These are phyloP conservation scores for Niebla homalea DNA, from an alignment of 495 filamentous ascomycete genomes.

Conservation along the genomic window DNA sequence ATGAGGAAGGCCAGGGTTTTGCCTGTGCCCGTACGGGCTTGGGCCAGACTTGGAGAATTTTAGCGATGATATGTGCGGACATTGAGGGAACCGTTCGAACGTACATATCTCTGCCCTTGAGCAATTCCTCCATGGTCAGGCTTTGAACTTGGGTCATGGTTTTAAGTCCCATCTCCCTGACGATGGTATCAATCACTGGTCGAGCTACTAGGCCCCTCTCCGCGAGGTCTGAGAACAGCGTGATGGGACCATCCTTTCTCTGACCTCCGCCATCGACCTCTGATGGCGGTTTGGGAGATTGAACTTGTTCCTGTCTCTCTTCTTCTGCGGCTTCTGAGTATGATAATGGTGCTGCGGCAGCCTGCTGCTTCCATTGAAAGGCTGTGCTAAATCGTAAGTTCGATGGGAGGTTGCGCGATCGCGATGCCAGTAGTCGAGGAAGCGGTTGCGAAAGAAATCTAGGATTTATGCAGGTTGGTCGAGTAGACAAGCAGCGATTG, in stretches of 20 bases:
- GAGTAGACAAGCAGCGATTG: no score
- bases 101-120: slow-evolving; percentile 75
- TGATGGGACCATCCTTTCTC: slow-evolving; percentile 28
- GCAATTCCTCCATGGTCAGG: slow-evolving; percentile 61
- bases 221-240: slow-evolving; percentile 56
- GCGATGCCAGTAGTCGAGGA: no score
- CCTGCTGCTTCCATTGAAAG: slow-evolving; percentile 11
- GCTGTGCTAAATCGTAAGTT: background rate
- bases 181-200: slow-evolving; percentile 55
- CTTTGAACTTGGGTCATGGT: slow-evolving; percentile 91
- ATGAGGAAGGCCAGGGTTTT: slow-evolving; percentile 78
- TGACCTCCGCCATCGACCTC: background rate
- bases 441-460: no score
- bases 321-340: slow-evolving; percentile 15
- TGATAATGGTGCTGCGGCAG: slow-evolving; percentile 16
- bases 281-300: slow-evolving; percentile 4
- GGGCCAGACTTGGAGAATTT: slow-evolving; percentile 52
- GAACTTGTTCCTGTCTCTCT: slow-evolving; percentile 6
- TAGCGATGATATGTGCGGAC: background rate
- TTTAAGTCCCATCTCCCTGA: slow-evolving; percentile 56
- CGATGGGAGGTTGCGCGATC: no score
- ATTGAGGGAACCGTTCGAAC: slow-evolving; percentile 16
- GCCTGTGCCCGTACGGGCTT: slow-evolving; percentile 79
- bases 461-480: no score
- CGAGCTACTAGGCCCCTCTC: slow-evolving; percentile 48